Evolutionary conservation across 2,329 filamentous ascomycete genomes (phyloP), one percentile per base, ranked within the genome.

Genomic region (Fusarium cicatricum): DNA sequence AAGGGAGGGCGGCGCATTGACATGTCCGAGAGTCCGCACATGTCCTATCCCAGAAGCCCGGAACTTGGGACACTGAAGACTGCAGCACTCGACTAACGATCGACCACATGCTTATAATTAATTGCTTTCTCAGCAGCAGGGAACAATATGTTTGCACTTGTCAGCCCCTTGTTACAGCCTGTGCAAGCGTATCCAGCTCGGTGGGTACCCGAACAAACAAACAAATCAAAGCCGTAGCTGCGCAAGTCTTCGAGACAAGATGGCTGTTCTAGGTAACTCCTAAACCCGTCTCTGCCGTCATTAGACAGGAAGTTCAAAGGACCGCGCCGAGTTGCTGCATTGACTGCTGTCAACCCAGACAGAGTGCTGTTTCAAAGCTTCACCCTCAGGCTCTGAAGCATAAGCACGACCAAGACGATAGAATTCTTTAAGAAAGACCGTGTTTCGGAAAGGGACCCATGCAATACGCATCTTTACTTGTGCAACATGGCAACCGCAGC

Each of bases 181-280:
- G 51, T 39, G 36, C 40, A 43, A 14, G 15, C 43, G 39, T 11
- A 10, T 23, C 23, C 40, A 49, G 31, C 15, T 60, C 21, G 44
- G 55, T 64, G 55, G 60, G 43, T 62, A 53, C 43, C 6, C 8
- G 10, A 37, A 14, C 55, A 53, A 57, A 52, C 55, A 57, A 57
- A 52, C 55, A 57, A 57, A 64, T 47, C 43, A 47, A 14, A 50
- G 47, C 33, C 40, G 26, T 26, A 47, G 40, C 17, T 63, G 33
- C 14, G 26, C 31, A 44, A 43, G 17, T 31, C 14, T 34, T 39
- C 63, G 60, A 60, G 52, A 63, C 55, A 57, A 14, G n/a, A 29
- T 38, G 40, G 33, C 60, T 43, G 52, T 39, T 61, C 46, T 57
- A 37, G 19, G 55, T 37, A 55, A 17, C 17, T 34, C 39, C 43